Evolutionary conservation across 1,139 yeast species (phyloP), one percentile per base, ranked within the genome.

Genomic region (Geotrichum klebahnii): DNA sequence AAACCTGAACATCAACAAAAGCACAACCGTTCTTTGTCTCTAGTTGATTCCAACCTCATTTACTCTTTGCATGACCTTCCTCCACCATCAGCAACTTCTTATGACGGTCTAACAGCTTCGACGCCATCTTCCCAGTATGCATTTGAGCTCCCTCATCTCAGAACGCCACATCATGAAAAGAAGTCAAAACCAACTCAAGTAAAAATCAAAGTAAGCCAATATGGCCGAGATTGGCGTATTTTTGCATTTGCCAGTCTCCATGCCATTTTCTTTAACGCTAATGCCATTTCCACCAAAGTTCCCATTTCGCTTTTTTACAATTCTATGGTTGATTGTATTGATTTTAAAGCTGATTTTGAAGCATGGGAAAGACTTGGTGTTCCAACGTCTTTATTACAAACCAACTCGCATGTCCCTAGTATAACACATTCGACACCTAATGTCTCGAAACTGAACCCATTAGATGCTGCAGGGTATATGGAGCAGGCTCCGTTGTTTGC

Each of bases 141-240:
- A n/a, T n/a, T n/a, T n/a, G n/a, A n/a, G n/a, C n/a, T n/a, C n/a
- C n/a, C n/a, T n/a, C n/a, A n/a, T n/a, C n/a, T n/a, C n/a, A n/a
- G n/a, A n/a, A n/a, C n/a, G n/a, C n/a, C n/a, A n/a, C n/a, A n/a
- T n/a, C n/a, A n/a, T n/a, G n/a, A n/a, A n/a, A n/a, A n/a, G n/a
- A n/a, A 8, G 6, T 10, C 29, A 26, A 26, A 26, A 6, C 6
- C 29, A 26, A 10, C 10, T 8, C 29, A 2, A 17, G 3, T 14
- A 22, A n/a, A 22, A 26, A 34, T 48, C n/a, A 37, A 20, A 31
- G 34, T 12, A 20, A 44, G 16, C 36, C 20, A 80, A 58, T 92
- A 90, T 64, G 82, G 85, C 0, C 75, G 77, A 52, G 90, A 87
- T 61, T 90, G 97, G 96, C 88, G 82, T 56, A 71, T 89, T 28